Evolutionary conservation across 164 flowering plant genomes (phyloP).

Genomic region (Cinnamomum micranthum): DNA sequence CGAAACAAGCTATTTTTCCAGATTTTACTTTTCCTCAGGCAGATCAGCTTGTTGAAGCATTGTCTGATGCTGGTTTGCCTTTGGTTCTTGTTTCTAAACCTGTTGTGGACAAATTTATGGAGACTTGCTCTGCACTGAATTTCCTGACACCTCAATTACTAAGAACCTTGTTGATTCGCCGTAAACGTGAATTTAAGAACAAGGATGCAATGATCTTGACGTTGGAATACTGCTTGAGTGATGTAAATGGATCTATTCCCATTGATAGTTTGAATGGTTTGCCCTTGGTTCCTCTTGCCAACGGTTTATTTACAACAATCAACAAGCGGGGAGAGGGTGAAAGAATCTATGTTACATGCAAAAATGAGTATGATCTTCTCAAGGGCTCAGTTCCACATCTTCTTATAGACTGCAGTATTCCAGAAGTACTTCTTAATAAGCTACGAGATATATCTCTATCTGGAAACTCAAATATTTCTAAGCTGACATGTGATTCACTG

Average conservation of each 20-base stretch:
- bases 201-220: slow-evolving; percentile 60
- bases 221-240: slow-evolving; percentile 87
- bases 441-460: slow-evolving; percentile 57
- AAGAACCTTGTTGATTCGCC: slow-evolving; percentile 64
- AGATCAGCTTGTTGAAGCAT: slow-evolving; percentile 61
- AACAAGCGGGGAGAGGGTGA: slow-evolving; percentile 59
- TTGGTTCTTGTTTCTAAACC: slow-evolving; percentile 51
- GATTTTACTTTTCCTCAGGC: slow-evolving; percentile 65
- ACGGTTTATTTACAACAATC: slow-evolving; percentile 67
- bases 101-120: slow-evolving; percentile 64
- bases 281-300: slow-evolving; percentile 83
- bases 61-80: slow-evolving; percentile 83
- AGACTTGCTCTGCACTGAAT: slow-evolving; percentile 65
- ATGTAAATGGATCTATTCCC: slow-evolving; percentile 36
- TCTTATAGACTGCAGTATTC: slow-evolving; percentile 57
- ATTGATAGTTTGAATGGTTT: slow-evolving; percentile 57
- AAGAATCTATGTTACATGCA: slow-evolving; percentile 60
- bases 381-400: slow-evolving; percentile 68
- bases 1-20: slow-evolving; percentile 88
- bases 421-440: slow-evolving; percentile 57
- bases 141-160: slow-evolving; percentile 73
- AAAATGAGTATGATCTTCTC: slow-evolving; percentile 77
- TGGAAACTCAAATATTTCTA: slow-evolving; percentile 58
- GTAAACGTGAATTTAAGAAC: slow-evolving; percentile 69
- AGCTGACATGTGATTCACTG: slow-evolving; percentile 62